Evolutionary conservation across 1,284 basidiomycete species (phyloP).

Genomic region (Moniliophthora roreri): DNA sequence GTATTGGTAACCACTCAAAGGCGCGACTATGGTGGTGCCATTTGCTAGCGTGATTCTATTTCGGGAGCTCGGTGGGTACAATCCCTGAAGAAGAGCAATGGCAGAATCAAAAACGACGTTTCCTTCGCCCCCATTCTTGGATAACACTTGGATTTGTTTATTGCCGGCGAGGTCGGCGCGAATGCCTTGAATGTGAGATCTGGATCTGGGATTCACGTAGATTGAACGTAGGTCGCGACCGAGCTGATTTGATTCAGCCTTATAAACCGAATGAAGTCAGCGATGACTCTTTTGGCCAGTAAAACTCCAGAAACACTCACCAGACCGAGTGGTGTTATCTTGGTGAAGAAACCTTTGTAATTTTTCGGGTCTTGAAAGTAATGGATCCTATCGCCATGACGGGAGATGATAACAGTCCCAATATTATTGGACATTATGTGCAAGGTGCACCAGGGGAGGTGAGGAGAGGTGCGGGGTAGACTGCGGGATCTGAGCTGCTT

Average conservation of each 20-base stretch:
- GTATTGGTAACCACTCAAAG: conserved; percentile 17
- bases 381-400: neutral
- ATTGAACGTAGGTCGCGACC: neutral
- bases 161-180: conserved; percentile 10
- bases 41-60: conserved; percentile 16
- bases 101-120: conserved; percentile 17
- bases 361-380: neutral
- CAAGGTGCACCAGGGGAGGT: too few species aligned
- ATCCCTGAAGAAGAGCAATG: conserved; percentile 16
- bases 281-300: neutral
- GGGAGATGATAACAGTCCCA: neutral
- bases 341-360: neutral
- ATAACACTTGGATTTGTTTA: conserved; percentile 8
- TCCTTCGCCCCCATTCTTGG: conserved; percentile 18
- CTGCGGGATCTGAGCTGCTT: too few species aligned
- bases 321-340: neutral
- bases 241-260: conserved; percentile 2
- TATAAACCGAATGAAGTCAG: neutral
- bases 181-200: conserved; percentile 12
- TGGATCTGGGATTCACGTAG: conserved; percentile 19
- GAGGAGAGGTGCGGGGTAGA: too few species aligned
- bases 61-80: conserved; percentile 15
- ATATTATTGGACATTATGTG: neutral
- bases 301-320: neutral
- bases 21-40: conserved; percentile 14